A percentile compares a stretch with the other conserved stretches of the same genome.
phyloP scores from a whole-genome alignment of 2,329 filamentous ascomycete species.

The Elsinoe perseae region DNA sequence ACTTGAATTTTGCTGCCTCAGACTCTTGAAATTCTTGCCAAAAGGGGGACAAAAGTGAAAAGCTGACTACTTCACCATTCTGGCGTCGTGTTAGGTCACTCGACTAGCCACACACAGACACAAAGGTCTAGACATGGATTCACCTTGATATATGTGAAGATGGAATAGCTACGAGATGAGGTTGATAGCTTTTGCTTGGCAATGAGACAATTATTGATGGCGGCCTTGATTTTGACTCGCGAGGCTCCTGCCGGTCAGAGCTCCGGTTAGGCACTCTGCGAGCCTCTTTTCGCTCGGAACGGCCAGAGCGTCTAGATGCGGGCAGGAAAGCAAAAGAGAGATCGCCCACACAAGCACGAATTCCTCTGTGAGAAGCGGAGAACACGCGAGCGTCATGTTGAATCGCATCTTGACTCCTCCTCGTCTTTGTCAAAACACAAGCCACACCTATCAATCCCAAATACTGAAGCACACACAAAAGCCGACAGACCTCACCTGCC shows the following conservation, averaged over 20 bases:
- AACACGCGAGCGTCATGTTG: constrained; percentile 6
- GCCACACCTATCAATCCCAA: constrained; percentile 1
- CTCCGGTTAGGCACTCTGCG: not conserved
- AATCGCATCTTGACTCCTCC: not conserved
- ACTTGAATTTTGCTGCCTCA: not conserved
- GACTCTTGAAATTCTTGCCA: not conserved
- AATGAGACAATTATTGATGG: not conserved
- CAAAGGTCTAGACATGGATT: too few relatives aligned
- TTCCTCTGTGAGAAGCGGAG: not conserved
- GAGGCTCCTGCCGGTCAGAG: not conserved
- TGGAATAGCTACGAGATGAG: not conserved
- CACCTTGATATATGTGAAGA: not conserved
- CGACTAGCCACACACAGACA: not conserved
- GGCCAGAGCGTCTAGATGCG: not conserved
- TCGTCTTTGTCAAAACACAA: not conserved
- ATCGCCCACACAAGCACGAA: not conserved
- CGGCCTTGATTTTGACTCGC: not conserved
- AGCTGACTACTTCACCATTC: not conserved
- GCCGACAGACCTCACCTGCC: not conserved
- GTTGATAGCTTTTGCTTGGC: not conserved
- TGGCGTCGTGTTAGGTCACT: not conserved
- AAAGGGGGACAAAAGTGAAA: not conserved
- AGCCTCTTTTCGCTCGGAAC: not conserved
- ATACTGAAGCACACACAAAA: not conserved
- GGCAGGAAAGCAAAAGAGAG: not conserved